A percentile compares a stretch with the other conserved stretches of the same genome.
phyloP scores from a whole-genome alignment of 1,284 basidiomycete genomes.

The Fomitopsis pinicola region DNA sequence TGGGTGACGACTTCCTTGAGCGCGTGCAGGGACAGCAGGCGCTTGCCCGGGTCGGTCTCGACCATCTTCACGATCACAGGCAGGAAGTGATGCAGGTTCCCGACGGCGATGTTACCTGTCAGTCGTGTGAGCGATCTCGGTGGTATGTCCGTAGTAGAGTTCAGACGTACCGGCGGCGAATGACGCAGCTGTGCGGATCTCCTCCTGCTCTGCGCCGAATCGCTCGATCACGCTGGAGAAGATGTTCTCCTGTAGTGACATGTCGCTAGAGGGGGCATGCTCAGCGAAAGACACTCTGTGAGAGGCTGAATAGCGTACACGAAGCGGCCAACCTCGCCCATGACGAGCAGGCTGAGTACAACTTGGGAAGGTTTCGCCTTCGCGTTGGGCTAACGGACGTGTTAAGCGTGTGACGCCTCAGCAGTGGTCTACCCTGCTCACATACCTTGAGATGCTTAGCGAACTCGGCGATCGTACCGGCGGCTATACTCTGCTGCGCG shows the following conservation, averaged over 20 bases:
- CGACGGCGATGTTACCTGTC: slow-evolving; percentile 89
- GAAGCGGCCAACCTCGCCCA: slow-evolving; percentile 88
- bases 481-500: slow-evolving; percentile 64
- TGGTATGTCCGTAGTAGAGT: background rate
- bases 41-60: slow-evolving; percentile 71
- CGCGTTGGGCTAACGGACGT: slow-evolving; percentile 42
- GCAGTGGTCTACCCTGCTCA: background rate
- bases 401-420: slow-evolving; percentile 1
- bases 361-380: slow-evolving; percentile 66
- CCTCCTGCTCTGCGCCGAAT: slow-evolving; percentile 77
- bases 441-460: slow-evolving; percentile 71
- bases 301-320: slow-evolving; percentile 49
- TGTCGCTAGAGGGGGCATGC: slow-evolving; percentile 52
- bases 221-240: slow-evolving; percentile 72
- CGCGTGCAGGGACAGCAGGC: slow-evolving; percentile 84
- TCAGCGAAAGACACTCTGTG: background rate
- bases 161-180: slow-evolving; percentile 75
- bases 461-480: slow-evolving; percentile 79
- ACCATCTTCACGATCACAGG: slow-evolving; percentile 84
- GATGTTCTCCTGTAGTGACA: slow-evolving; percentile 72
- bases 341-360: slow-evolving; percentile 80
- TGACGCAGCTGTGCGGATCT: slow-evolving; percentile 83
- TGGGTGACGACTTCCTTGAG: slow-evolving; percentile 96
- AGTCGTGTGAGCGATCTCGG: slow-evolving; percentile 4
- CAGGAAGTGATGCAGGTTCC: slow-evolving; percentile 82